Evolutionary conservation across 2,329 filamentous ascomycete genomes (phyloP).

Genomic region (Talaromyces islandicus): DNA sequence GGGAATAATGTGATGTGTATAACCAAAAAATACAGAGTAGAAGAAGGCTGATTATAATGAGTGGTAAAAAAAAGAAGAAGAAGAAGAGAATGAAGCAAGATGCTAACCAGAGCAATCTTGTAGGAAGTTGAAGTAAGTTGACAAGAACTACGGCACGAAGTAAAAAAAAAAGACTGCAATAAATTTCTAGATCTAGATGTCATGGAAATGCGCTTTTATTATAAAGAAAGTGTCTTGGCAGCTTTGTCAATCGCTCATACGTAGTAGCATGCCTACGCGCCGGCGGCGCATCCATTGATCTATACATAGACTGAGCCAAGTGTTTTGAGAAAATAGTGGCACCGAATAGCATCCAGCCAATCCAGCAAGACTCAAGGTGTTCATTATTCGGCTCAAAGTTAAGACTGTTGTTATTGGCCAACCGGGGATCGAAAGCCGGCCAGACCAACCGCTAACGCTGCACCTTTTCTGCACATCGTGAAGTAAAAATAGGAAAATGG

Average conservation of each 20-base stretch:
- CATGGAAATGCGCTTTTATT: conserved; percentile 6
- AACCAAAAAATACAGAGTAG: background rate
- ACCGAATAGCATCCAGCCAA: background rate
- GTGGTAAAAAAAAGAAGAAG: background rate
- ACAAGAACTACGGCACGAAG: background rate
- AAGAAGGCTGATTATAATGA: background rate
- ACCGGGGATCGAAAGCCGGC: background rate
- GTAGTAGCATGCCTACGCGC: background rate
- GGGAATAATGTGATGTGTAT: background rate
- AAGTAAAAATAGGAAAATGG: background rate
- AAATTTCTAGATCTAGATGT: no score
- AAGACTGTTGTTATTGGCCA: background rate
- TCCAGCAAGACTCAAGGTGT: background rate
- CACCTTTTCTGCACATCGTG: background rate
- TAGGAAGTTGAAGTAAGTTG: conserved; percentile 1
- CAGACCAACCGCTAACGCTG: background rate
- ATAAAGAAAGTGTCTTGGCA: background rate
- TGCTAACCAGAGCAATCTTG: conserved; percentile 10
- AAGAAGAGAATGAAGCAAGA: conserved; percentile 4
- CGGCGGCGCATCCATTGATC: background rate
- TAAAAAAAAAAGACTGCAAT: background rate
- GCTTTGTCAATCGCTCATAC: background rate
- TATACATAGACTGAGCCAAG: background rate
- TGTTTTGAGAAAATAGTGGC: background rate
- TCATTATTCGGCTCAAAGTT: background rate